Evolutionary conservation across 257 asterid species (phyloP), one percentile per base, ranked within the genome.

Genomic region (Agastache rugosa): DNA sequence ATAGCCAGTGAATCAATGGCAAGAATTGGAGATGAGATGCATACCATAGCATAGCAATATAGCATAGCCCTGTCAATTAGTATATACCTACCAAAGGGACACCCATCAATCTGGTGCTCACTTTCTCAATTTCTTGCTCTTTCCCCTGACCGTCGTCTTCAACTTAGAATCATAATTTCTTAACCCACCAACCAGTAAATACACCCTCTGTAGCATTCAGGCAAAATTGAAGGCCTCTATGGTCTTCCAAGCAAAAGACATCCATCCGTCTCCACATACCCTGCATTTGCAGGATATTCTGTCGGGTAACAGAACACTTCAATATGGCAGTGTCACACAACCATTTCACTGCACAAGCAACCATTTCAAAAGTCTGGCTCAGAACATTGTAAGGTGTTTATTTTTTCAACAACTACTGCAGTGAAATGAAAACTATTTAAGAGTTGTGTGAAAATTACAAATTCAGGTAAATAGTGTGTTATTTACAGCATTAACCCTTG

Each of bases 101-200:
- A 44, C 63, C 48, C 78, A 61, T 61, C 83, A 85, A 83, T 85
- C 77, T 45, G 72, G 80, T 75, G 74, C 47, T 70, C 80, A 78
- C 80, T 80, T 67, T 75, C 80, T 82, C 69, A 75, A 61, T 77
- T 78, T 83, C 84, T 71, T 80, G 83, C 85, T 70, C 85, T 85
- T 27, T 73, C 60, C 79, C 75, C 79, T 80, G 84, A 66, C 81
- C 78, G 59, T 75, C 34, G 34, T 8, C 77, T 83, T 75, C 78
- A 64, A 82, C 70, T 78, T 77, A 80, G 77, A 89, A 82, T 80
- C 78, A 61, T 77, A 63, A 42, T 78, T 83, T 73, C 86, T 81
- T 80, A 83, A 74, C 75, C 84, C 86, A 80, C 77, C 76, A 72
- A 87, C 77, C 90, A 74, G 83, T 76, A 91, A 78, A 83, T 79